Base-by-base conservation (phyloP, 225 moss, liverwort and hornwort species). In the Polytrichum formosum region DNA sequence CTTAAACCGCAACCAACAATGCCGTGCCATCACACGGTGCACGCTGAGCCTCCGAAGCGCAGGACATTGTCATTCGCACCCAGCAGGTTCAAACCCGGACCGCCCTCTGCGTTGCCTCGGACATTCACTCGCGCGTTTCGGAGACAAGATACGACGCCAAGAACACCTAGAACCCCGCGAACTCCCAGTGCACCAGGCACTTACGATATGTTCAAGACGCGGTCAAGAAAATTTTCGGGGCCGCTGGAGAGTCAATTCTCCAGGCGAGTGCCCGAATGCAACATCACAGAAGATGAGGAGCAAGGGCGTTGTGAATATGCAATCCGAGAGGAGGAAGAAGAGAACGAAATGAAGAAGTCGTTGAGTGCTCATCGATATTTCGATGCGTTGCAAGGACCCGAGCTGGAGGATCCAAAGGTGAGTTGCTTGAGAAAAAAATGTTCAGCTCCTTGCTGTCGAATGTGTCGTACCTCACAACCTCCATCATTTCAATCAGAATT, bases 321-420 rank as follows among this genome's bases (percentile, higher is more conserved):
- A 9, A 59, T 72, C 72, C 63, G 67, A 26, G 33, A 23, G 17
- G 62, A 63, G n/a, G 29, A 65, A 21, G 71, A 74, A 5, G 76
- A 70, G 63, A 75, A 67, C 5, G 68, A 56, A 2, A 75, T 84
- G 78, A 27, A 56, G 25, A 68, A 64, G 65, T 67, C 75, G 1
- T 31, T 81, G 5, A 84, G 75, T 56, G 85, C 85, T 4, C 78
- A 74, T 1, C 79, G 82, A 13, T 89, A 83, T 68, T 89, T 85
- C 70, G 83, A 86, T 71, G 89, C 89, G 0, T 73, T 89, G 18
- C 66, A 79, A 4, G 86, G 89, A 6, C 89, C 89, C 3, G 89
- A 89, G 68, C 81, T 89, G 18, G 83, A 83, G 55, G 81, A 72
- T 30, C 82, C 80, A 28, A 86, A 78, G 78, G 78, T 78, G n/a